Percentiles rank a stretch among this genome's conserved stretches.
Conservation (phyloP, 306 rosid genomes). For the Biancaea sappan region DNA sequence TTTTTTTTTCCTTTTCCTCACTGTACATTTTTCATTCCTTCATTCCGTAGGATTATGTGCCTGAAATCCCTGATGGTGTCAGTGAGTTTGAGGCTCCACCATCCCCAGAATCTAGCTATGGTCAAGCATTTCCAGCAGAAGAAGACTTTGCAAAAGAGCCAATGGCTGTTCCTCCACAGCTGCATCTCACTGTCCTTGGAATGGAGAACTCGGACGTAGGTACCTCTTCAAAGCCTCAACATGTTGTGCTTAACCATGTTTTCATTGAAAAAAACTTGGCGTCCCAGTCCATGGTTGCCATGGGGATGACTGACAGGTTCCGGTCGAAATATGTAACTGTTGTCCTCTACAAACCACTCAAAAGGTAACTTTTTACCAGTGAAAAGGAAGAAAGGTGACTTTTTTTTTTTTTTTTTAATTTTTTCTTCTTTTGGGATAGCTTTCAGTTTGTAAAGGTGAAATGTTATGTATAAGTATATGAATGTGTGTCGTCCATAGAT, state of each 20-base stretch:
- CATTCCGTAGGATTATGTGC: slow-evolving; percentile 70
- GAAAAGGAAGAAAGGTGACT: slow-evolving; percentile 4
- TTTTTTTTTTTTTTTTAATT: not conserved
- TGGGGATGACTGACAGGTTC: slow-evolving; percentile 90
- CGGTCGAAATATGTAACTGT: slow-evolving; percentile 88
- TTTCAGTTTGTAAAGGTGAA: slow-evolving; percentile 55
- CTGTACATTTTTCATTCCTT: not conserved
- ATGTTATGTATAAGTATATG: slow-evolving; percentile 37
- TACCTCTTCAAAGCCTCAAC: slow-evolving; percentile 78
- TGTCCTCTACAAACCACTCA: slow-evolving; percentile 88
- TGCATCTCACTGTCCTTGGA: slow-evolving; percentile 78
- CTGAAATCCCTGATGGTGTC: slow-evolving; percentile 68
- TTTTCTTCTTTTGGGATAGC: slow-evolving; percentile 38
- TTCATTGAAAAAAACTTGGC: slow-evolving; percentile 88
- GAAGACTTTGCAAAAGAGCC: slow-evolving; percentile 95
- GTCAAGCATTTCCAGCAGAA: slow-evolving; percentile 63
- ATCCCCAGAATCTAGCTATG: slow-evolving; percentile 85
- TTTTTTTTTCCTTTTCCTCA: too few relatives aligned
- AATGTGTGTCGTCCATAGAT: slow-evolving; percentile 44
- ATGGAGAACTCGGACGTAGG: slow-evolving; percentile 58
- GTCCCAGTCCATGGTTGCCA: slow-evolving; percentile 80
- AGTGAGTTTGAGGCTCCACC: slow-evolving; percentile 78
- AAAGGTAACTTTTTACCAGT: slow-evolving; percentile 44
- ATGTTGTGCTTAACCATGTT: slow-evolving; percentile 88
- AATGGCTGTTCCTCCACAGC: slow-evolving; percentile 70